Conservation (phyloP, 2,329 filamentous ascomycete species). For the Fusarium sambucinum region DNA sequence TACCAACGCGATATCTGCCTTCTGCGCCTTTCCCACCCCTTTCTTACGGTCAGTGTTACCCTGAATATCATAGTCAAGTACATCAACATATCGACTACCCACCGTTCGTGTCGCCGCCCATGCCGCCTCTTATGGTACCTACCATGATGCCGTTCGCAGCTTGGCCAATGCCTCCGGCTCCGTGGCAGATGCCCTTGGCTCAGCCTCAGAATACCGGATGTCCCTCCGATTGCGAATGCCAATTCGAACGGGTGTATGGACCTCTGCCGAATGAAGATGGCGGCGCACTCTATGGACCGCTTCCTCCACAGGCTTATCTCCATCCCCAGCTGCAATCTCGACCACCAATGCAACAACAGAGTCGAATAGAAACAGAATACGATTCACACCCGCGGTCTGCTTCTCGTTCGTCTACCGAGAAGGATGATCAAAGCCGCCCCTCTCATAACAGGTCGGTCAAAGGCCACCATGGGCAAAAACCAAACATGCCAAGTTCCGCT, state of each 20-base stretch:
- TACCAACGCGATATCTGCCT: not conserved
- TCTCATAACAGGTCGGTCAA: not conserved
- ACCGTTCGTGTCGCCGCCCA: conserved; percentile 1
- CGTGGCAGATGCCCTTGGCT: conserved; percentile 1
- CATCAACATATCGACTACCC: conserved; percentile 9
- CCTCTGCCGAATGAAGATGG: not conserved
- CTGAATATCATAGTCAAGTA: not conserved
- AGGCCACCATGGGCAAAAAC: not conserved
- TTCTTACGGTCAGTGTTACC: not conserved
- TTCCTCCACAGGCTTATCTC: conserved; percentile 10
- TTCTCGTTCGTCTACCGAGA: conserved; percentile 4
- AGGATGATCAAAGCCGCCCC: not conserved
- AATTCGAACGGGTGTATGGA: not conserved
- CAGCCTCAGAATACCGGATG: not conserved
- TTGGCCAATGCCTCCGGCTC: conserved; percentile 17
- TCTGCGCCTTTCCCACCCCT: not conserved
- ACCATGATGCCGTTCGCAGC: conserved; percentile 18
- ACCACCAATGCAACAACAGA: conserved; percentile 1
- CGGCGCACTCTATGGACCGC: not conserved
- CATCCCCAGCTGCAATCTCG: not conserved
- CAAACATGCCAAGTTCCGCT: not conserved
- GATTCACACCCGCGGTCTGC: conserved; percentile 3
- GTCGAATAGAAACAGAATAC: not conserved
- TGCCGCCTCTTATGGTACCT: not conserved
- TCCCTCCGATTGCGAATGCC: not conserved